Evolutionary conservation across 306 rosid species (phyloP), one percentile per base, ranked within the genome.

Genomic region (Echinosophora koreensis): DNA sequence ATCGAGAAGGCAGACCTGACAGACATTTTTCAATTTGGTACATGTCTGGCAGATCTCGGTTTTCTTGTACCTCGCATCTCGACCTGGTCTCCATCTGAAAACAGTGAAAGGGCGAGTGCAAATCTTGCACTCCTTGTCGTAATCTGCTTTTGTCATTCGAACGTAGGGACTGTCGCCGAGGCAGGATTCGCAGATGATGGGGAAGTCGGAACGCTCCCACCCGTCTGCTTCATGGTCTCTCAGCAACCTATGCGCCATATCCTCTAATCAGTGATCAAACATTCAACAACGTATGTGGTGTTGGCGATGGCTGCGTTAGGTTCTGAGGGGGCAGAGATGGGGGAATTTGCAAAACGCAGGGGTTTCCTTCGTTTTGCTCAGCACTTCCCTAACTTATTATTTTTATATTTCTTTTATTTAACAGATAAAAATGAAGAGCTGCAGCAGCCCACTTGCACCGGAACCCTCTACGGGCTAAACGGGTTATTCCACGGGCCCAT

Each of bases 41-140:
- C 97, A 93, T 2, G 98, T 93, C 87, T 93, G 98, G 73, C 98
- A 93, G 79, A 93, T 93, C 86, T 93, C 98, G 4, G 81, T 66
- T 81, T 93, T 93, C 87, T 93, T 93, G 70, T 86, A 88, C 39
- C 98, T 87, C 6, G 98, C 96, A 66, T 93, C 96, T 11, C 96
- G 89, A 17, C 98, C 97, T n/a, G 97, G 97, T 46, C 96, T 91
- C 98, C 98, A 93, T 84, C 97, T 77, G 74, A 93, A 93, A 64
- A 93, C 97, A 9, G 98, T 93, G 74, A 93, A 93, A 6, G 98
- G 98, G 63, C 98, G 78, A 7, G 98, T 93, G 76, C 97, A 93
- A 66, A 92, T 93, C 86, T 93, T 91, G 88, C 98, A 93, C 83
- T 93, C 98, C 82, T 93, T 93, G 74, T 86, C 96, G 79, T 87